Evolutionary conservation across 2,329 filamentous ascomycete species (phyloP), one percentile per base, ranked within the genome.

Genomic region (Fonsecaea erecta): DNA sequence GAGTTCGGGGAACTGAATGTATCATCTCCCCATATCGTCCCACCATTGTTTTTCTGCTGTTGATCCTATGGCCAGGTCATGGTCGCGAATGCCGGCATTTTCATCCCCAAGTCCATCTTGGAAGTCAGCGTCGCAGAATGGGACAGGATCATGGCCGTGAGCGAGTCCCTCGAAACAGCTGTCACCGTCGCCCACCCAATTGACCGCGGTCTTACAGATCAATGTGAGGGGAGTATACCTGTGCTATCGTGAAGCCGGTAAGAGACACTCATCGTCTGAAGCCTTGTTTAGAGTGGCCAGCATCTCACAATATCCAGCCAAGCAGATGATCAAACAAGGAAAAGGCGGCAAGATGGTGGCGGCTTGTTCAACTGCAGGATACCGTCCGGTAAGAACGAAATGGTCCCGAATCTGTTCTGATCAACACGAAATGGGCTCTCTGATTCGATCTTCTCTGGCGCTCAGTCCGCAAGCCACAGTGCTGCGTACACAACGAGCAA

Each of bases 401-500:
- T 9, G 24, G 28, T 55, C 11, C 21, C 28, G n/a, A 28, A 18
- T 21, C n/a, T 21, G 37, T 30, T 24, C 1, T 21, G 4, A 34
- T 1, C n/a, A 76, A 78, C 52, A 18, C 9, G 51, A 1, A 1
- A 82, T 30, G 28, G 28, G 28, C 28, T 30, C 28, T 30, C 28
- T 48, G 18, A 48, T 18, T 24, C 43, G 18, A 26, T 24, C 6
- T 48, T 24, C 21, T 24, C 18, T n/a, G 18, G 18, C 8, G 4
- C 43, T 24, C 11, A 48, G 43, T 24, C 43, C 18, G 18, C 43
- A 24, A 24, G 43, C 9, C 43, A 48, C 43, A 48, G 43, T 12
- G 43, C n/a, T 2, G 53, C 60, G 2, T 91, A 90, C 77, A 83
- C 80, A 14, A 84, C 86, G 3, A 82, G 82, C 18, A 90, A 90